Base-by-base conservation (phyloP, 2,329 filamentous ascomycete species). In the Volutella citrinella region DNA sequence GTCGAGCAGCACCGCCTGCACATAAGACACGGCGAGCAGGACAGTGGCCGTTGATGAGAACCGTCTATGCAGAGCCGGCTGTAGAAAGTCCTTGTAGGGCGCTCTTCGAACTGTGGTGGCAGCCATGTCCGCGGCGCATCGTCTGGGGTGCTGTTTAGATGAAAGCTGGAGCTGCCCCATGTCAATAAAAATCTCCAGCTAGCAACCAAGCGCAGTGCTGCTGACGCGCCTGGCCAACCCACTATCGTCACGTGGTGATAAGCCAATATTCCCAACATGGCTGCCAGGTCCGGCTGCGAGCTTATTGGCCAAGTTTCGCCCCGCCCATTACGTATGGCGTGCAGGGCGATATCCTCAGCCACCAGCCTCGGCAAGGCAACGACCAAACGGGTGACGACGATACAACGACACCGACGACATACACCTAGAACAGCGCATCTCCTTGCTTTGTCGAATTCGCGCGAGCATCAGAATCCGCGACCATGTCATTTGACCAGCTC, bases 401-500 rank as follows among this genome's bases (percentile, higher is more conserved):
- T 15, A 40, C 22, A 30, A 36, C 25, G 30, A n/a, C n/a, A n/a
- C n/a, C n/a, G n/a, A n/a, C n/a, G n/a, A n/a, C n/a, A n/a, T n/a
- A n/a, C n/a, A n/a, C n/a, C n/a, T n/a, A n/a, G n/a, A n/a, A n/a
- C n/a, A n/a, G n/a, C n/a, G n/a, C n/a, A n/a, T n/a, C n/a, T n/a
- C n/a, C n/a, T n/a, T n/a, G n/a, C n/a, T n/a, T n/a, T n/a, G n/a
- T n/a, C n/a, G n/a, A n/a, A n/a, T n/a, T n/a, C n/a, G n/a, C n/a
- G n/a, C n/a, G n/a, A n/a, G n/a, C n/a, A n/a, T n/a, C n/a, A n/a
- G n/a, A n/a, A n/a, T n/a, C n/a, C 19, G 19, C 34, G 27, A 36
- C 13, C 43, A 97, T 97, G 91, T 95, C 91, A 13, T 97, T 93
- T 67, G 86, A 95, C 60, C 86, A 87, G 51, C 76, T 93, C 45